A percentile compares a stretch with the other conserved stretches of the same genome.
phyloP scores from a whole-genome alignment of 805 yeast genomes.

The Hanseniaspora singularis region DNA sequence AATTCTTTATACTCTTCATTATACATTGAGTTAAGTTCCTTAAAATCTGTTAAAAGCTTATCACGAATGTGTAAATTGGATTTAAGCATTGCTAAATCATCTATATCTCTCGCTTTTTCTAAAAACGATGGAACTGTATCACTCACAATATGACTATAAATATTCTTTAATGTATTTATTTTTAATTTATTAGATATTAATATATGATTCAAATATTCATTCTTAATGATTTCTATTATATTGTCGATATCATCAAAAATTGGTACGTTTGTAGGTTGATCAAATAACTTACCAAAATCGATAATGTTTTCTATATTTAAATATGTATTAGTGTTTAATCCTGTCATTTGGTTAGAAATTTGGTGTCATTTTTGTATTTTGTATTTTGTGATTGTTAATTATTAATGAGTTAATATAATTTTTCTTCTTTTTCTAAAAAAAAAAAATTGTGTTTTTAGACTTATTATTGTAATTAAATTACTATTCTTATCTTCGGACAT shows the following conservation, averaged over 20 bases:
- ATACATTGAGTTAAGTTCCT: background rate
- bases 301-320: background rate
- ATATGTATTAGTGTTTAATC: background rate
- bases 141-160: background rate
- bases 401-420: too few relatives aligned
- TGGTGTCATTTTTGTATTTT: too few relatives aligned
- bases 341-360: too few relatives aligned
- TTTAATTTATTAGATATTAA: background rate
- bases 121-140: background rate
- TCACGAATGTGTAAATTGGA: too few relatives aligned
- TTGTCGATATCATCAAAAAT: background rate
- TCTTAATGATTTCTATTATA: background rate
- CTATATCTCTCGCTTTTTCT: background rate
- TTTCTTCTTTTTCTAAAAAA: too few relatives aligned
- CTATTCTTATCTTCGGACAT: too few relatives aligned
- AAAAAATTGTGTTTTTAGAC: too few relatives aligned
- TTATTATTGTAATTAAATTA: too few relatives aligned
- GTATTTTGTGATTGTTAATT: too few relatives aligned
- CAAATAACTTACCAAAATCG: background rate
- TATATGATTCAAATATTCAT: background rate
- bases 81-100: too few relatives aligned
- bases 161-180: background rate
- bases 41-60: too few relatives aligned
- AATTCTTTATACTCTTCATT: background rate
- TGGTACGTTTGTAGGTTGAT: background rate